A percentile compares a stretch with the other conserved stretches of the same genome.
These are phyloP conservation scores for Thielaviopsis musarum DNA, from an alignment of 2,329 filamentous ascomycete species.

Conservation along the genomic window DNA sequence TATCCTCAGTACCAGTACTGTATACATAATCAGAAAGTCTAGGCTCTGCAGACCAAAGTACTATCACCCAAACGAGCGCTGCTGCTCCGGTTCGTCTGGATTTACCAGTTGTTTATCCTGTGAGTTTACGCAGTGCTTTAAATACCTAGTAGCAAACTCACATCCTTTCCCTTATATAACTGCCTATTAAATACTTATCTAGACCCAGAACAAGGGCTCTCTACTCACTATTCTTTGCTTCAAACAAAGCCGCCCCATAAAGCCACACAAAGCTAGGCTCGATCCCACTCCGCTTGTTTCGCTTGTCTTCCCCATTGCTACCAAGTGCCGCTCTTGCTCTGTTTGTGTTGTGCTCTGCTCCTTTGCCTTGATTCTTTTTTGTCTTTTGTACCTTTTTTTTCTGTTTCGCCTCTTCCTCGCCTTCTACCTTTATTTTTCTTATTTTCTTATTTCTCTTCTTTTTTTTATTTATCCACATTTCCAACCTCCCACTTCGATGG, in stretches of 20 bases:
- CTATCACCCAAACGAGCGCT: no score
- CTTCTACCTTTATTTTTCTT: neutral
- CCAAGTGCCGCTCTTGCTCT: neutral
- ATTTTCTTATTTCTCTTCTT: neutral
- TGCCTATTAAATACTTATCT: no score
- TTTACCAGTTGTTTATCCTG: no score
- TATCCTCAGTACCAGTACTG: no score
- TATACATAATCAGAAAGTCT: neutral
- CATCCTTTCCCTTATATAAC: no score
- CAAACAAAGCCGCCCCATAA: conserved; percentile 1
- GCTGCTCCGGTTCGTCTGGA: no score
- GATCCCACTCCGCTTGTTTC: neutral
- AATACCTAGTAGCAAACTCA: no score
- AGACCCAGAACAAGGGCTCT: no score
- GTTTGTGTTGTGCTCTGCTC: neutral
- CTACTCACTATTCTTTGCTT: neutral
- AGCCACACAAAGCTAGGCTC: neutral
- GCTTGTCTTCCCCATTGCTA: neutral
- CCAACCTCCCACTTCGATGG: neutral
- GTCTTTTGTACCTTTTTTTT: neutral
- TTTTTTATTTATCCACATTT: neutral
- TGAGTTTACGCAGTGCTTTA: no score
- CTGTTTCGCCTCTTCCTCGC: neutral
- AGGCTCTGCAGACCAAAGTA: neutral
- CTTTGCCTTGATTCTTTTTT: neutral